phyloP scores from a whole-genome alignment of 2,329 filamentous ascomycete species.

The Diaporthe sp. region DNA sequence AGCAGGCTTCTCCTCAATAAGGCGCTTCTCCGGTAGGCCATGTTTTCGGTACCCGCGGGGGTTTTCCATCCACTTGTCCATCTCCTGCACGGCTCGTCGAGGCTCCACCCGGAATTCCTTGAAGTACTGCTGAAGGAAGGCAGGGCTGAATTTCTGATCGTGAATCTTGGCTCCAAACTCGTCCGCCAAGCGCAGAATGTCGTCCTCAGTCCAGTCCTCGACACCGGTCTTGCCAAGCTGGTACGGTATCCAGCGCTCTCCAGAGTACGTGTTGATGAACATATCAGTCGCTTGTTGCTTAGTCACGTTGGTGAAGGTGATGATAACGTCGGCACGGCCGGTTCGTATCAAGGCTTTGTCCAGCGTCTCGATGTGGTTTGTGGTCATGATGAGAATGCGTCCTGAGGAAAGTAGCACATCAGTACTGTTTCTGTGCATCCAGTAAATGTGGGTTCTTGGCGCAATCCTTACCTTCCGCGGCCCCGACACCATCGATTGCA shows the following conservation, averaged over 20 bases:
- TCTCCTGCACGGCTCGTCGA: conserved; percentile 26
- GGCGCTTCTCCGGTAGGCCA: neutral
- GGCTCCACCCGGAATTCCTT: conserved; percentile 37
- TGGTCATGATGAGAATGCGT: conserved; percentile 39
- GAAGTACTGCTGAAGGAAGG: conserved; percentile 39
- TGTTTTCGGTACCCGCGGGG: conserved; percentile 26
- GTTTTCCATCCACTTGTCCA: conserved; percentile 35
- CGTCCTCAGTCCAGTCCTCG: conserved; percentile 35
- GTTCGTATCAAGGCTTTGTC: conserved; percentile 35
- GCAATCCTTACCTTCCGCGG: conserved; percentile 29
- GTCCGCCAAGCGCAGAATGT: conserved; percentile 22
- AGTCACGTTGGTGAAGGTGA: conserved; percentile 36
- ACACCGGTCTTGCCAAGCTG: conserved; percentile 12
- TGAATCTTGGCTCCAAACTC: conserved; percentile 29
- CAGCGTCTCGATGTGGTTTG: conserved; percentile 34
- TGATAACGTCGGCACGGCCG: conserved; percentile 34
- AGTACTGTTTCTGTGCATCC: neutral
- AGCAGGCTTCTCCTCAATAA: neutral
- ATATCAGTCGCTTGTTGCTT: conserved; percentile 29
- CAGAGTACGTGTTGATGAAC: conserved; percentile 31
- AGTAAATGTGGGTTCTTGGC: no score
- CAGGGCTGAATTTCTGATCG: conserved; percentile 31
- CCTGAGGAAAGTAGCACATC: neutral
- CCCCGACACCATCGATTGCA: conserved; percentile 34
- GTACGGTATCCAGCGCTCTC: conserved; percentile 28